Evolutionary conservation across 495 filamentous ascomycete species (phyloP).

Genomic region (Neurospora terricola): DNA sequence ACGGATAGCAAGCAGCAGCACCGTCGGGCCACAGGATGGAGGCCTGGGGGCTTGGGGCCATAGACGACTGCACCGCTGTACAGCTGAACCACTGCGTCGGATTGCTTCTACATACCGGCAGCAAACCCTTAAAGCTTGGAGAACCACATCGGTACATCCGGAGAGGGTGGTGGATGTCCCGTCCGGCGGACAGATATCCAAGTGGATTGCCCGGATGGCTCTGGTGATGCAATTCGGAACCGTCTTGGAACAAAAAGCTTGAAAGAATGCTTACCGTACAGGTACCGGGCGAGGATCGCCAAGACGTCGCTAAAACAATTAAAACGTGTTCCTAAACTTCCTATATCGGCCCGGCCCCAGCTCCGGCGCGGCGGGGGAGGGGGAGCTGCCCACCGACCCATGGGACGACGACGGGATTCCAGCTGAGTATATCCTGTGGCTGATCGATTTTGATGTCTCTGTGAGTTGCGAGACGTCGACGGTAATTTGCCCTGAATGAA

Average conservation of each 20-base stretch:
- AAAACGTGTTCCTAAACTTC: neutral
- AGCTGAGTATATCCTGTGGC: neutral
- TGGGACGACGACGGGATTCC: neutral
- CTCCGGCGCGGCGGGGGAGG: neutral
- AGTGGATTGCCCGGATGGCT: neutral
- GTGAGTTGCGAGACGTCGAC: neutral
- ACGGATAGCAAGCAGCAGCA: neutral
- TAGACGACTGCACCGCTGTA: neutral
- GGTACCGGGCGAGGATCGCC: neutral
- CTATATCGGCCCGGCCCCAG: neutral
- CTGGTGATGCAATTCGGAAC: neutral
- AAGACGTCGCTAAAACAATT: neutral
- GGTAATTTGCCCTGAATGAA: neutral
- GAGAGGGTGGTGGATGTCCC: neutral
- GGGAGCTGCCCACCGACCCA: neutral
- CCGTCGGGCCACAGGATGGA: neutral
- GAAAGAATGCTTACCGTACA: neutral
- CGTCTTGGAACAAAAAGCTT: neutral
- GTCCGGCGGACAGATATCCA: neutral
- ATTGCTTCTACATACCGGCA: neutral
- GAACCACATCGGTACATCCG: neutral
- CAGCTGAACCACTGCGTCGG: neutral
- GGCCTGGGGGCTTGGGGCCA: neutral
- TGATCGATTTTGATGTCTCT: neutral
- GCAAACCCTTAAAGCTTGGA: neutral